These are phyloP conservation scores for Starmerella apis DNA, from an alignment of 805 yeast genomes.

Conservation along the genomic window DNA sequence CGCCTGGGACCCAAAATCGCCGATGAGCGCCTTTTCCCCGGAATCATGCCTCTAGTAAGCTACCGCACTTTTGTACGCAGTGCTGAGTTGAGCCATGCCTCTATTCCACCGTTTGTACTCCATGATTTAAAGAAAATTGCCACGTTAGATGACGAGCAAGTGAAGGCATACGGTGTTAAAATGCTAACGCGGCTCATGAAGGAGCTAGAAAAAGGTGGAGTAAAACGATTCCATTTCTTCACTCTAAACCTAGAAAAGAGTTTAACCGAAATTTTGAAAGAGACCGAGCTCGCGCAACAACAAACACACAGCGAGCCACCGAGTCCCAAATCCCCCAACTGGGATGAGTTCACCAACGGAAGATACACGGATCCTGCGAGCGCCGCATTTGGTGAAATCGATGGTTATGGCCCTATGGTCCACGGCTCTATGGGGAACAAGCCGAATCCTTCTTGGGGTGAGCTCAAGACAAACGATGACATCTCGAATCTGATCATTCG, in stretches of 20 bases:
- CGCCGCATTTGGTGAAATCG: constrained; percentile 96
- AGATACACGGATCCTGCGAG: constrained; percentile 91
- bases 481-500: constrained; percentile 55
- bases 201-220: constrained; percentile 46
- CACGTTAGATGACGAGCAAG: constrained; percentile 85
- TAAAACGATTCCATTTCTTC: constrained; percentile 86
- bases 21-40: constrained; percentile 82
- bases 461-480: constrained; percentile 52
- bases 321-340: constrained; percentile 51
- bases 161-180: constrained; percentile 74
- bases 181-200: constrained; percentile 71
- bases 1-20: constrained; percentile 48
- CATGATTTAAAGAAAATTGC: constrained; percentile 51
- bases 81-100: constrained; percentile 83
- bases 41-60: constrained; percentile 94
- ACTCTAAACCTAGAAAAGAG: constrained; percentile 88
- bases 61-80: constrained; percentile 85
- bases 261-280: constrained; percentile 69
- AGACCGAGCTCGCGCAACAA: constrained; percentile 37
- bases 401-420: constrained; percentile 89
- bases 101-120: constrained; percentile 63
- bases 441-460: constrained; percentile 72
- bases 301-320: constrained; percentile 13
- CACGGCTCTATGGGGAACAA: constrained; percentile 54
- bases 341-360: constrained; percentile 97